These are phyloP conservation scores for Wickerhamia fluorescens DNA, from an alignment of 805 yeast genomes.

Conservation along the genomic window DNA sequence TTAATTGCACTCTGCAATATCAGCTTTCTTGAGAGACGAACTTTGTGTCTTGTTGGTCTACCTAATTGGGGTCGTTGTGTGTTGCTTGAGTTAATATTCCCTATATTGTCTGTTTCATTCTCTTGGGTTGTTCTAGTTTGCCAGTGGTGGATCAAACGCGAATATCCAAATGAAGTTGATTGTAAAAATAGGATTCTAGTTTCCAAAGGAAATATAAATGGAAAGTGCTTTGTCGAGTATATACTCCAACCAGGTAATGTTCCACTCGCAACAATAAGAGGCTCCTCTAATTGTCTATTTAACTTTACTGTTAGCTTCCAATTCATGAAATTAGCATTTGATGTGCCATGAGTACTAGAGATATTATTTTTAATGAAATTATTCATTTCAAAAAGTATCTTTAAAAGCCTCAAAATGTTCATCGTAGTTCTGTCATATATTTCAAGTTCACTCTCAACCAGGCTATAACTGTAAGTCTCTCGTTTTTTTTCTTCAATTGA, in stretches of 20 bases:
- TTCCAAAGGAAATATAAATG: conserved; percentile 80
- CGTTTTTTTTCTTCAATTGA: conserved; percentile 3
- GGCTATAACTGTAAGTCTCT: conserved; percentile 3
- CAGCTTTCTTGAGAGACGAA: conserved; percentile 64
- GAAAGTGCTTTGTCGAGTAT: conserved; percentile 61
- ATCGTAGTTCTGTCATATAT: conserved; percentile 23
- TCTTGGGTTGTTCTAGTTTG: conserved; percentile 39
- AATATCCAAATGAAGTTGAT: conserved; percentile 86
- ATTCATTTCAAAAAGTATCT: conserved; percentile 38
- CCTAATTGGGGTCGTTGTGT: conserved; percentile 48
- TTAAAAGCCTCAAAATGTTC: conserved; percentile 42
- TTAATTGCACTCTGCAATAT: conserved; percentile 73
- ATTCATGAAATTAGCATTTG: conserved; percentile 46
- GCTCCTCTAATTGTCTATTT: conserved; percentile 83
- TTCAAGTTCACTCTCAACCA: conserved; percentile 15
- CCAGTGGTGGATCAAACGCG: conserved; percentile 77
- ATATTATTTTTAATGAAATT: conserved; percentile 13
- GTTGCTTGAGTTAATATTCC: conserved; percentile 5
- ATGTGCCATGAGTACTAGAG: conserved; percentile 6
- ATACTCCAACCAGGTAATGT: conserved; percentile 82
- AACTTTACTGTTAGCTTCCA: conserved; percentile 81
- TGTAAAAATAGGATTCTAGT: conserved; percentile 72
- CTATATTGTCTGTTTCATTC: conserved; percentile 30
- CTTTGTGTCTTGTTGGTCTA: conserved; percentile 69
- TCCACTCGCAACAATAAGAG: conserved; percentile 79